Conservation (phyloP, 768 basidiomycete species). For the Termitomyces sp. region DNA sequence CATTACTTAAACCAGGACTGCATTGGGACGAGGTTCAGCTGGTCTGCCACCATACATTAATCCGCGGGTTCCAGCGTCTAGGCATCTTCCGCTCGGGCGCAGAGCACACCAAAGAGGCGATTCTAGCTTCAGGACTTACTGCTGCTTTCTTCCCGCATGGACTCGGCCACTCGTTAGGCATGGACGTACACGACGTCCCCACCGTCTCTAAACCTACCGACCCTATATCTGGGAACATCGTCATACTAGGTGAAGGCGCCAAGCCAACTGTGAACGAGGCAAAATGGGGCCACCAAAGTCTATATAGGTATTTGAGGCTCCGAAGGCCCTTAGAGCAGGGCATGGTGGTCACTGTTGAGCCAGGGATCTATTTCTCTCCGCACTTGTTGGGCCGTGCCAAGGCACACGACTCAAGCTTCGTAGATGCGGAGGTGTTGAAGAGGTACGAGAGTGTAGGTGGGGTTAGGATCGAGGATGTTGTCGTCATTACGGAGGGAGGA, state of each 20-base stretch:
- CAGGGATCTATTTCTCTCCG: slow-evolving; percentile 84
- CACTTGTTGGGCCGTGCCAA: slow-evolving; percentile 68
- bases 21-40: slow-evolving; percentile 92
- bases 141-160: slow-evolving; percentile 95
- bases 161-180: slow-evolving; percentile 83
- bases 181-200: slow-evolving; percentile 94
- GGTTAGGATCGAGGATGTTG: slow-evolving; percentile 90
- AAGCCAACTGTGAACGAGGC: background rate
- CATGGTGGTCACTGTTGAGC: slow-evolving; percentile 94
- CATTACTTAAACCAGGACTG: slow-evolving; percentile 65
- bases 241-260: slow-evolving; percentile 8
- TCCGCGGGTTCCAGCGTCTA: slow-evolving; percentile 75
- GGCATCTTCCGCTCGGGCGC: slow-evolving; percentile 74
- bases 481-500: slow-evolving; percentile 71
- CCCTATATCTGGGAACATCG: slow-evolving; percentile 39
- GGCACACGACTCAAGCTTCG: slow-evolving; percentile 57
- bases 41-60: slow-evolving; percentile 78
- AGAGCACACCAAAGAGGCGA: slow-evolving; percentile 55
- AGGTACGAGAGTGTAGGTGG: slow-evolving; percentile 84
- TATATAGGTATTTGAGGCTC: slow-evolving; percentile 81
- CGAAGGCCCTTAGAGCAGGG: slow-evolving; percentile 66
- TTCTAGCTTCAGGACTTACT: slow-evolving; percentile 74
- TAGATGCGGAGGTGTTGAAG: slow-evolving; percentile 67
- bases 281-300: slow-evolving; percentile 48
- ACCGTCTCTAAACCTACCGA: slow-evolving; percentile 70